phyloP scores from a whole-genome alignment of 1,284 basidiomycete genomes.

The Rhizopogon hawkerae region DNA sequence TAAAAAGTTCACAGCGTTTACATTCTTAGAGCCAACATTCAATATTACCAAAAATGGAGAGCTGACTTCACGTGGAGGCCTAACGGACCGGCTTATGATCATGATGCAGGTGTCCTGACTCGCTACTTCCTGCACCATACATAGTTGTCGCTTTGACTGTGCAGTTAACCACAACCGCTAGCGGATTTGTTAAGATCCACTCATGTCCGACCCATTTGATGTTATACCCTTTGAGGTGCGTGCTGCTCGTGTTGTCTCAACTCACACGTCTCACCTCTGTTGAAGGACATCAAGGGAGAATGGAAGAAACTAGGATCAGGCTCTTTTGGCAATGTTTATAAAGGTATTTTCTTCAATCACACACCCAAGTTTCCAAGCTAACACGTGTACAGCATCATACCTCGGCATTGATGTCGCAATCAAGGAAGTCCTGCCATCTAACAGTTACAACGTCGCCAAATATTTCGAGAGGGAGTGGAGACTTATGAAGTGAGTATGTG shows the following conservation, averaged over 20 bases:
- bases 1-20: not conserved
- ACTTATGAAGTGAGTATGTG: constrained; percentile 66
- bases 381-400: constrained; percentile 57
- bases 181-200: not conserved
- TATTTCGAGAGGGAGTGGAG: constrained; percentile 98
- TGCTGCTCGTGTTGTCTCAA: constrained; percentile 7
- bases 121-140: not conserved
- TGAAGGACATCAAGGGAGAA: constrained; percentile 76
- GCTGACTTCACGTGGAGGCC: not conserved
- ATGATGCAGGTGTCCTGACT: not conserved
- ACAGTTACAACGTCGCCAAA: constrained; percentile 88
- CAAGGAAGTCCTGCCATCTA: constrained; percentile 89
- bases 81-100: not conserved
- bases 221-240: constrained; percentile 72
- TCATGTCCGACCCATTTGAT: constrained; percentile 64
- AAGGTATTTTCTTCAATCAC: constrained; percentile 41
- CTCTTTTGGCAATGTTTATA: constrained; percentile 90
- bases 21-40: too few relatives aligned
- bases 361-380: constrained; percentile 5
- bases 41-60: not conserved
- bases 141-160: not conserved
- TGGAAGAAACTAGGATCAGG: constrained; percentile 87
- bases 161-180: not conserved
- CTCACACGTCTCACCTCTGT: constrained; percentile 6
- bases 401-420: constrained; percentile 94